Conservation (phyloP, 495 filamentous ascomycete species). For the Parathielavia hyrcaniae region DNA sequence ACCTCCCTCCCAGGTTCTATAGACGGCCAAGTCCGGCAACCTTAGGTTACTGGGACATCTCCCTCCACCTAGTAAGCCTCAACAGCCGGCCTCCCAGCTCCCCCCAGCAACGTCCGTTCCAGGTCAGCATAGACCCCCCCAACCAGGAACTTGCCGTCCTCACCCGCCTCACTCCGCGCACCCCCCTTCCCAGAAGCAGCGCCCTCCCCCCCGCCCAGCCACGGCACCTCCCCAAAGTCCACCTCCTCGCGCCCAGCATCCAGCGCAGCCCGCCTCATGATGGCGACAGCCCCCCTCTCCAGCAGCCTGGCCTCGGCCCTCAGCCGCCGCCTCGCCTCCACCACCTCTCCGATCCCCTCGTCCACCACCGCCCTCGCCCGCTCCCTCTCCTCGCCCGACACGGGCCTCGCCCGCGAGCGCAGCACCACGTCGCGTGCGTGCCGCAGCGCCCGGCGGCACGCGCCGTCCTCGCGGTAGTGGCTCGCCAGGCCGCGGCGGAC, state of each 20-base stretch:
- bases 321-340: slow-evolving; percentile 13
- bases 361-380: slow-evolving; percentile 11
- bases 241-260: slow-evolving; percentile 19
- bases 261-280: slow-evolving; percentile 27
- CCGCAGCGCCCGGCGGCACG: slow-evolving; percentile 30
- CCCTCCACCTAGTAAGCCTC: slow-evolving; percentile 12
- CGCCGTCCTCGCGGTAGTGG: slow-evolving; percentile 27
- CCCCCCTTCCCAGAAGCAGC: background rate
- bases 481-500: slow-evolving; percentile 28
- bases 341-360: slow-evolving; percentile 14
- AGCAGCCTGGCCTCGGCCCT: slow-evolving; percentile 18
- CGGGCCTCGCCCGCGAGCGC: background rate
- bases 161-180: background rate
- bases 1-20: background rate
- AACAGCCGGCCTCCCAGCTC: background rate
- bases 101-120: background rate
- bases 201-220: slow-evolving; percentile 15
- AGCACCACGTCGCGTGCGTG: slow-evolving; percentile 24
- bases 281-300: slow-evolving; percentile 20
- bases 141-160: background rate
- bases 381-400: background rate
- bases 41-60: no score
- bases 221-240: slow-evolving; percentile 23
- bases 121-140: background rate
- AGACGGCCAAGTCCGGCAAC: background rate